Conservation (phyloP, 2,329 filamentous ascomycete genomes). For the Colletotrichum lini region DNA sequence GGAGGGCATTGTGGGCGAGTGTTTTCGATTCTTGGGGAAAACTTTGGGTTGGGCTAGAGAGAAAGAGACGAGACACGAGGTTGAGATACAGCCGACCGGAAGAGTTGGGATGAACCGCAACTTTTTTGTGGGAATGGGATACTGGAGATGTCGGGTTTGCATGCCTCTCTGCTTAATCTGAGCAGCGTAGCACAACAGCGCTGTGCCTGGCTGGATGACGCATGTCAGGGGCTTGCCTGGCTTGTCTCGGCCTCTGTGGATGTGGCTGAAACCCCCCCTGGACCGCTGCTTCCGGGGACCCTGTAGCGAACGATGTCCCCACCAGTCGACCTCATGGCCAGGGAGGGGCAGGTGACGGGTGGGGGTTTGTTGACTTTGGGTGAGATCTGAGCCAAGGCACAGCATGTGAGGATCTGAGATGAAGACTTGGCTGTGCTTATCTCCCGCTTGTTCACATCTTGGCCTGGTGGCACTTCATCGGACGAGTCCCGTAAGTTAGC, state of each 20-base stretch:
- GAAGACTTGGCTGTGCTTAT: conserved; percentile 32
- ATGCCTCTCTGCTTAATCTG: background rate
- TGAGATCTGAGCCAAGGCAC: conserved; percentile 21
- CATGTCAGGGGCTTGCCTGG: conserved; percentile 37
- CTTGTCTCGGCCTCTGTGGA: conserved; percentile 14
- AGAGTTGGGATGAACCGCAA: conserved; percentile 32
- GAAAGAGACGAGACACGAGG: background rate
- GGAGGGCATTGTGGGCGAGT: conserved; percentile 12
- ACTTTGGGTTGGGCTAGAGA: background rate
- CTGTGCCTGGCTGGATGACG: conserved; percentile 38
- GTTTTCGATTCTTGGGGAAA: background rate
- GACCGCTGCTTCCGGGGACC: conserved; percentile 14
- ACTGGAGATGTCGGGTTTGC: conserved; percentile 23
- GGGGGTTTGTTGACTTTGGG: conserved; percentile 26
- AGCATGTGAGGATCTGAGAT: conserved; percentile 26
- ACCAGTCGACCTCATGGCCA: conserved; percentile 23
- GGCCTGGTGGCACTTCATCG: background rate
- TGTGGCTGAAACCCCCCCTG: conserved; percentile 34
- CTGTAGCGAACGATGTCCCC: conserved; percentile 27
- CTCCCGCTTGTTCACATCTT: conserved; percentile 33
- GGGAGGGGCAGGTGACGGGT: conserved; percentile 30
- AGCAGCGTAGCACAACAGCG: conserved; percentile 7
- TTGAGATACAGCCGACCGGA: background rate
- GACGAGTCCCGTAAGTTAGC: background rate
- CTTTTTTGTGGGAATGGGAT: conserved; percentile 32